Evolutionary conservation across 371 early-diverging fungal species (phyloP).

Genomic region (Enteropsectra breve): DNA sequence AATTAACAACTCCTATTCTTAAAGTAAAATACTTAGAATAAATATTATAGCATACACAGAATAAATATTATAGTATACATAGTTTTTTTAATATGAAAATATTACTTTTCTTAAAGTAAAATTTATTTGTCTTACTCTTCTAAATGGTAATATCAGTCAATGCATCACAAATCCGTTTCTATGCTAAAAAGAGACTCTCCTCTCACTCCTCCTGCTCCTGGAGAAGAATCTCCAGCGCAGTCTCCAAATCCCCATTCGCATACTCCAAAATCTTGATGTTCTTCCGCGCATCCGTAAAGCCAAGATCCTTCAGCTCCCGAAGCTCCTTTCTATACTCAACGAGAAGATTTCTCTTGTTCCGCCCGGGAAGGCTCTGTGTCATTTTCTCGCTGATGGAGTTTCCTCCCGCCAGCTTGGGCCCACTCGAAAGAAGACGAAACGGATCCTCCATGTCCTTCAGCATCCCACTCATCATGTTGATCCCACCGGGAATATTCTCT

Average conservation of each 20-base stretch:
- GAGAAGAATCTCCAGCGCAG: constrained; percentile 15
- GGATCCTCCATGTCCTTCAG: constrained; percentile 59
- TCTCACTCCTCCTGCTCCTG: constrained; percentile 1
- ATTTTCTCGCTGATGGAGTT: constrained; percentile 11
- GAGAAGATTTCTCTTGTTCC: constrained; percentile 43
- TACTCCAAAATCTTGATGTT: constrained; percentile 68
- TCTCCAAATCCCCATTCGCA: constrained; percentile 66
- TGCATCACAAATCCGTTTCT: too few relatives aligned
- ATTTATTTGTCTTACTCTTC: background rate
- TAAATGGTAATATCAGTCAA: too few relatives aligned
- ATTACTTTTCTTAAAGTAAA: too few relatives aligned
- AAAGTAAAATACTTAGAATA: too few relatives aligned
- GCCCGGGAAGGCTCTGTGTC: constrained; percentile 44
- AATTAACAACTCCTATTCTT: too few relatives aligned
- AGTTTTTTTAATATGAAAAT: too few relatives aligned
- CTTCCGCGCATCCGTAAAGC: constrained; percentile 66
- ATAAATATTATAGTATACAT: too few relatives aligned
- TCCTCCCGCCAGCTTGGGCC: constrained; percentile 42
- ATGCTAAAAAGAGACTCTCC: too few relatives aligned
- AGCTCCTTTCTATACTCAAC: constrained; percentile 65
- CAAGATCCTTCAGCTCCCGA: constrained; percentile 69
- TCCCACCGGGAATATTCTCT: constrained; percentile 60
- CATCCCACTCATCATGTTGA: constrained; percentile 59
- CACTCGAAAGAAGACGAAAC: constrained; percentile 3
- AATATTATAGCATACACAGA: too few relatives aligned